Evolutionary conservation across 257 asterid genomes (phyloP), one percentile per base, ranked within the genome.

Genomic region (Salvia miltiorrhiza): DNA sequence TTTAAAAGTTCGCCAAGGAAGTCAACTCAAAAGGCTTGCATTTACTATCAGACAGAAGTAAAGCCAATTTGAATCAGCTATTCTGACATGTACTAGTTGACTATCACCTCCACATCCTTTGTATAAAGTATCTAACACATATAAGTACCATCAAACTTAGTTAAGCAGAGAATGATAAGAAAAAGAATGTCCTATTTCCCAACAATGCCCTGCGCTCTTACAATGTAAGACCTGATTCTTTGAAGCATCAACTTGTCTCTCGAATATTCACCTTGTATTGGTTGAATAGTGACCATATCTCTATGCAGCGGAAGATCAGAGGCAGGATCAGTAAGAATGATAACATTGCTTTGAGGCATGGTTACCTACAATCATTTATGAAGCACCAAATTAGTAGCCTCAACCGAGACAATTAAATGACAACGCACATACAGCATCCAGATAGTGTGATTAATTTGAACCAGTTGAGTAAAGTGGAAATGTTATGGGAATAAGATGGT

Each of bases 151-250:
- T 8, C 66, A 73, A 60, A 47, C 66, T 71, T 40, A 52, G 24
- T 56, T 67, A 71, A 44, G 57, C 28, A 70, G 41, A 28, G 71
- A 82, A n/a, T 45, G 69, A 67, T 48, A 44, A 73, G 16, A 71
- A 69, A 67, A 71, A 28, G 71, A 67, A 63, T 62, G 64, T 53
- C 67, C 79, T 75, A 68, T 61, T 71, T 79, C 72, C 73, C 76
- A 75, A 72, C 65, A 71, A 72, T 77, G 75, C 82, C 80, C 47
- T 65, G 68, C 78, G 75, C 84, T 80, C 97, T 93, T 93, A 93
- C 99, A 87, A 93, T 90, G 97, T 93, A 93, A 80, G 96, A 90
- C 88, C 91, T 91, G 96, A 90, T 93, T 93, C 97, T 90, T 91
- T 93, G 97, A 82, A 93, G 99, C 97, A 93, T 93, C 97, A 90